A percentile compares a stretch with the other conserved stretches of the same genome.
Evolutionary conservation across 768 basidiomycete species (phyloP).

Genomic region (Paxillus involutus): DNA sequence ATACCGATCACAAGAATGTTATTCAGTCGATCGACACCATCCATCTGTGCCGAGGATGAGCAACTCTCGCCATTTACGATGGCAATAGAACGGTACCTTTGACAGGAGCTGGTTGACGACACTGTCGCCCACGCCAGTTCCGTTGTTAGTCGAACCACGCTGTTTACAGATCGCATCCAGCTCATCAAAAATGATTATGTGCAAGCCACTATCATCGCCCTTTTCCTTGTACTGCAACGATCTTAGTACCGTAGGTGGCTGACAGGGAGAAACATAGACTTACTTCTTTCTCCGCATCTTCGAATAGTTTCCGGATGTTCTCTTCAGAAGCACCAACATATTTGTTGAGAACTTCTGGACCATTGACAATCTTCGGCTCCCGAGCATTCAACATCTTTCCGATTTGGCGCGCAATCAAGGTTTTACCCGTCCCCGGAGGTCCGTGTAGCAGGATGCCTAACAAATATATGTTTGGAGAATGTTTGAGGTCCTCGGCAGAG

Average conservation of each 20-base stretch:
- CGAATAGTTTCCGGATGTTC: constrained; percentile 95
- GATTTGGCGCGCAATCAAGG: constrained; percentile 96
- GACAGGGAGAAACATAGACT: neutral
- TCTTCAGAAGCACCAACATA: constrained; percentile 97
- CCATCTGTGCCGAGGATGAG: constrained; percentile 65
- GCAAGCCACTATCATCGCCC: constrained; percentile 93
- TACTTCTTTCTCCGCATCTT: constrained; percentile 97
- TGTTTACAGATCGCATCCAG: constrained; percentile 99
- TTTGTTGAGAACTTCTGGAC: constrained; percentile 96
- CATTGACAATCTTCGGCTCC: constrained; percentile 98
- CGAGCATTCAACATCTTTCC: constrained; percentile 98
- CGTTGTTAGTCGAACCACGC: constrained; percentile 86
- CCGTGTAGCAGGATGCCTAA: constrained; percentile 91
- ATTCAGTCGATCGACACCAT: constrained; percentile 97
- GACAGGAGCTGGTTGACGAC: constrained; percentile 98
- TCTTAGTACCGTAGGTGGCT: constrained; percentile 1
- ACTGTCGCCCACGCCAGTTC: constrained; percentile 98
- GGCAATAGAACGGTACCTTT: constrained; percentile 56
- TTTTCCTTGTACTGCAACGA: constrained; percentile 86
- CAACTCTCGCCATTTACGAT: neutral
- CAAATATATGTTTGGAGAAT: neutral
- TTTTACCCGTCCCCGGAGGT: constrained; percentile 98
- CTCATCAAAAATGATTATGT: constrained; percentile 99
- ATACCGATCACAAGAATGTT: constrained; percentile 99
- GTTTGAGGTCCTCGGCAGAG: neutral